Percentiles rank a stretch among this genome's conserved stretches.
Conservation (phyloP, 2,329 filamentous ascomycete species). For the Microsporum canis region DNA sequence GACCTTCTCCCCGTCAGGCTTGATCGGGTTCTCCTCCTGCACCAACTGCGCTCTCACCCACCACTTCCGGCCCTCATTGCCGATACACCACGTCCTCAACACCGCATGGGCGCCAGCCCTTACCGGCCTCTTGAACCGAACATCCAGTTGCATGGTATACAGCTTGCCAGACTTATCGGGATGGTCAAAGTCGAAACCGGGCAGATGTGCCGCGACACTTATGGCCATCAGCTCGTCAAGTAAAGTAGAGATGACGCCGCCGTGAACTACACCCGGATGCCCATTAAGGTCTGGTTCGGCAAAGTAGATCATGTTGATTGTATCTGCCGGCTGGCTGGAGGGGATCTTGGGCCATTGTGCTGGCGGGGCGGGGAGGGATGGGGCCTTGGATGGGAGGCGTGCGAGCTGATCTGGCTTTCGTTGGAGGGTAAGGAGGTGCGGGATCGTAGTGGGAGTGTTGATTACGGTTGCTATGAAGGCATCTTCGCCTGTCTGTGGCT, state of each 20-base stretch:
- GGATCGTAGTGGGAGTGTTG: slow-evolving; percentile 30
- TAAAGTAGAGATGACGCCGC: slow-evolving; percentile 31
- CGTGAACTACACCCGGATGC: slow-evolving; percentile 31
- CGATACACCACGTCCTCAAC: slow-evolving; percentile 28
- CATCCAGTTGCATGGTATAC: slow-evolving; percentile 33
- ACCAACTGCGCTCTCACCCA: slow-evolving; percentile 32
- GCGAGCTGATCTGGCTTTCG: slow-evolving; percentile 14
- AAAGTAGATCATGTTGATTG: slow-evolving; percentile 28
- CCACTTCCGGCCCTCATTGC: slow-evolving; percentile 29
- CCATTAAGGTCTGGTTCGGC: slow-evolving; percentile 28
- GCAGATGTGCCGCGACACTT: slow-evolving; percentile 25
- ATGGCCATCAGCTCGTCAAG: slow-evolving; percentile 37
- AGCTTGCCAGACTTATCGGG: slow-evolving; percentile 22
- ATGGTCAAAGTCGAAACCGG: slow-evolving; percentile 10
- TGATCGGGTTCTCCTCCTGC: slow-evolving; percentile 26
- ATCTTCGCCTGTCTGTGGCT: slow-evolving; percentile 33
- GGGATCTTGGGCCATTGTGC: slow-evolving; percentile 9
- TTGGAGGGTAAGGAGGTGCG: slow-evolving; percentile 31
- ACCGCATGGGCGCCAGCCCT: slow-evolving; percentile 28
- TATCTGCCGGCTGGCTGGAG: slow-evolving; percentile 21
- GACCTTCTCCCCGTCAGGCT: slow-evolving; percentile 18
- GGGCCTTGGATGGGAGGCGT: slow-evolving; percentile 15
- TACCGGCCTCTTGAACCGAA: slow-evolving; percentile 31
- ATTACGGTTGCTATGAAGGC: slow-evolving; percentile 33
- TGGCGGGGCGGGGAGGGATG: slow-evolving; percentile 18